phyloP scores from a whole-genome alignment of 2,329 filamentous ascomycete species.

The Chrysoporthe austroafricana region DNA sequence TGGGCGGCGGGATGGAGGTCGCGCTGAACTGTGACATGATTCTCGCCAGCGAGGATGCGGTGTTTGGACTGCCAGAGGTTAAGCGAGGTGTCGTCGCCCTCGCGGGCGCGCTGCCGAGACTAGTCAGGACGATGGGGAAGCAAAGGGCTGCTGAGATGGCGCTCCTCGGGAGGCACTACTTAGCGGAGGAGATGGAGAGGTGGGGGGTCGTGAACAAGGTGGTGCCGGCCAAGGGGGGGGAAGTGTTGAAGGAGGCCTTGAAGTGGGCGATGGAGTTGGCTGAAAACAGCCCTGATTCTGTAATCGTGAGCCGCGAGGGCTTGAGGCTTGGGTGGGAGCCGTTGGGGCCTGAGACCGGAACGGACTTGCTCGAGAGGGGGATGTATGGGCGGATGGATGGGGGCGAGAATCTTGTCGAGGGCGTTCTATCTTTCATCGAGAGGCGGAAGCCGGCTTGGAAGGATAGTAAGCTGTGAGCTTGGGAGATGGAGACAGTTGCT shows the following conservation, averaged over 20 bases:
- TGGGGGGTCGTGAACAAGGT: constrained; percentile 76
- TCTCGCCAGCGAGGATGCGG: constrained; percentile 60
- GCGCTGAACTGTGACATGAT: constrained; percentile 74
- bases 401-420: constrained; percentile 76
- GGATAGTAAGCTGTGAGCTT: constrained; percentile 59
- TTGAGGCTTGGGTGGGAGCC: constrained; percentile 75
- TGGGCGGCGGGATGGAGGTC: constrained; percentile 80
- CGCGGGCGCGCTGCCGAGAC: constrained; percentile 70
- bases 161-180: constrained; percentile 63
- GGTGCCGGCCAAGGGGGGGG: constrained; percentile 46
- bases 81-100: constrained; percentile 71
- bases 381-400: constrained; percentile 64
- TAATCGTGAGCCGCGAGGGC: constrained; percentile 74
- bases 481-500: background rate
- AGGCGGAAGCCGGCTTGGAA: constrained; percentile 72
- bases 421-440: constrained; percentile 75
- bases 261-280: constrained; percentile 64
- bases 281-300: constrained; percentile 72
- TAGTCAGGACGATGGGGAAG: constrained; percentile 67
- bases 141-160: constrained; percentile 75
- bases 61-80: constrained; percentile 73
- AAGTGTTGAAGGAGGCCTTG: constrained; percentile 60
- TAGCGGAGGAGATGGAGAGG: constrained; percentile 59
- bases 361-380: constrained; percentile 57
- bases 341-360: constrained; percentile 66